phyloP scores from a whole-genome alignment of 78 protist species.

The Planoprotostelium fungivorum region DNA sequence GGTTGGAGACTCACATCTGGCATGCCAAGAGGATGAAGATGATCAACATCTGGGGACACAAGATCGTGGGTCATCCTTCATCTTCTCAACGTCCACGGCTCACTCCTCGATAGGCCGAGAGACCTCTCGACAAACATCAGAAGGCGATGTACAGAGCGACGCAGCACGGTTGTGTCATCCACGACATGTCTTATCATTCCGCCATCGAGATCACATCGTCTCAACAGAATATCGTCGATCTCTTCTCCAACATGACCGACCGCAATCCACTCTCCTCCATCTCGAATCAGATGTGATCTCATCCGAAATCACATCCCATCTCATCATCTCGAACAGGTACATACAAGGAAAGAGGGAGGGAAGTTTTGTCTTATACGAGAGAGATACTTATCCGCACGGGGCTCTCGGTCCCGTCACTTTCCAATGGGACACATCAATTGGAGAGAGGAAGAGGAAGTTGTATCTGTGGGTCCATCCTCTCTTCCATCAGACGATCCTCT shows the following conservation, averaged over 20 bases:
- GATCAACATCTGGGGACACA: constrained; percentile 47
- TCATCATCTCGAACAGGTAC: not conserved
- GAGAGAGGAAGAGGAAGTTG: constrained; percentile 9
- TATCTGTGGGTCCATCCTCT: constrained; percentile 53
- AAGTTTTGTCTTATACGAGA: constrained; percentile 8
- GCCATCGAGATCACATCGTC: constrained; percentile 21
- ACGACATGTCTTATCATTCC: constrained; percentile 27
- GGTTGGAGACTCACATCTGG: constrained; percentile 85
- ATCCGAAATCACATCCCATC: not conserved
- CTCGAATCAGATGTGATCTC: constrained; percentile 6
- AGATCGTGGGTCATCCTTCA: constrained; percentile 16
- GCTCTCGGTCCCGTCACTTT: not conserved
- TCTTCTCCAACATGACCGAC: constrained; percentile 18
- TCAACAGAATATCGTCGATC: not conserved
- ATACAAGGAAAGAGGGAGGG: constrained; percentile 37
- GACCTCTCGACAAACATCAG: constrained; percentile 25
- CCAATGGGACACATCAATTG: not conserved
- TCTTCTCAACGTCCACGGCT: not conserved
- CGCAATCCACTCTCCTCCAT: constrained; percentile 18
- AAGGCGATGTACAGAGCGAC: constrained; percentile 45
- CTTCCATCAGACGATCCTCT: constrained; percentile 7
- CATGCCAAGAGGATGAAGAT: constrained; percentile 78
- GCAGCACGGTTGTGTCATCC: constrained; percentile 15
- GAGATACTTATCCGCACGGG: constrained; percentile 34
- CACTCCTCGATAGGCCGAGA: constrained; percentile 2